Evolutionary conservation across 176 grass and related monocot genomes (phyloP), one percentile per base, ranked within the genome.

Genomic region (Aegilops longissima): DNA sequence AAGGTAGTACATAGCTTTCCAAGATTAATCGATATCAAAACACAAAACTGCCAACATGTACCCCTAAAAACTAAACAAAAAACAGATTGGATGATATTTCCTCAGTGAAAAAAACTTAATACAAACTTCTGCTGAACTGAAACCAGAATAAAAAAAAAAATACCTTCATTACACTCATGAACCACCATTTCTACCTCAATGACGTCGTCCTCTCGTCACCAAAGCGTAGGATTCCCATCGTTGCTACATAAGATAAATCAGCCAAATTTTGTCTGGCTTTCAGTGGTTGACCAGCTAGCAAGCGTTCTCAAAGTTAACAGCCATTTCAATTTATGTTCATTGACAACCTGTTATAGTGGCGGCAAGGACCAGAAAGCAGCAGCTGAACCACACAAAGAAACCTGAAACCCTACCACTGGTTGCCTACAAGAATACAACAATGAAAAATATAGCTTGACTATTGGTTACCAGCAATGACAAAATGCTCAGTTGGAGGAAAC

Each of bases 321-420:
- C 12, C 18, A 16, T 82, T 8, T 24, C 65, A 66, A 9, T 70
- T 82, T 52, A 6, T 82, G 80, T 35, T 81, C 20, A 18, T 23
- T 27, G 52, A 67, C 11, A 29, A 3, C 16, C 1, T 8, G 16
- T 56, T 56, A 17, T 52, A 56, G 52, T 58, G 52, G 17, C 52
- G 17, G 0, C 0, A 58, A 58, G 52, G 25, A 68, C 24, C 52
- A 77, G 49, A 34, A 78, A 78, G 52, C 31, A 78, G 6, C 76
- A 78, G 31, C 52, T 59, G 2, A 78, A 36, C 76, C 45, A 39
- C 63, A 65, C 4, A 80, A 80, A 80, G 36, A 36, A 61, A 64
- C 10, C 27, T 45, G 20, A 29, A 82, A 69, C 51, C 79, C 25
- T 51, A 68, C 79, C 79, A 81, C 25, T 33, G 33, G 40, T 81